Conservation (phyloP, 2,329 filamentous ascomycete species). For the Cladosporium sp. region DNA sequence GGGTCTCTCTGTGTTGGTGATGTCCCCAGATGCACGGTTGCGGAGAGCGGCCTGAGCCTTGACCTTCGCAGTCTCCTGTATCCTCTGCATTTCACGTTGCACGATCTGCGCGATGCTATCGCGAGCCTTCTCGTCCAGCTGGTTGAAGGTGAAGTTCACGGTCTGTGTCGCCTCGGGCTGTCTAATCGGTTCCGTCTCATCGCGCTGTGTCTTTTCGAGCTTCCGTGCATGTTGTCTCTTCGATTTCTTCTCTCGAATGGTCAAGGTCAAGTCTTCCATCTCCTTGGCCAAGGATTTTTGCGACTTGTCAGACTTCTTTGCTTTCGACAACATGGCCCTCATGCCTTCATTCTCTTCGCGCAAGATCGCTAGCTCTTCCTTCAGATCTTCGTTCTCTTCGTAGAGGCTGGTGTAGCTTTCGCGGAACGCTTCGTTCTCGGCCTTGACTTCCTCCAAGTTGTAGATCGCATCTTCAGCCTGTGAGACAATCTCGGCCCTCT, state of each 20-base stretch:
- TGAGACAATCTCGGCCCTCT: constrained; percentile 66
- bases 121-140: constrained; percentile 21
- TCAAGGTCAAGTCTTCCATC: constrained; percentile 35
- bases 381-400: constrained; percentile 79
- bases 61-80: constrained; percentile 14
- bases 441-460: constrained; percentile 54
- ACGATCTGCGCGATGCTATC: constrained; percentile 22
- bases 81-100: constrained; percentile 16
- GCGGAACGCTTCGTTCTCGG: constrained; percentile 59
- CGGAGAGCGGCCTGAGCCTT: constrained; percentile 5
- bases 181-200: not conserved
- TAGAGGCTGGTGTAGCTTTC: constrained; percentile 58
- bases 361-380: constrained; percentile 42
- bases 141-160: constrained; percentile 15
- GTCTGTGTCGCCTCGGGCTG: constrained; percentile 18
- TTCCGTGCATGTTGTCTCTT: constrained; percentile 3
- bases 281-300: constrained; percentile 9
- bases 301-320: constrained; percentile 25
- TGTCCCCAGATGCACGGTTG: not conserved
- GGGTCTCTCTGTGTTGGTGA: not conserved
- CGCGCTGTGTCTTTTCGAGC: not conserved
- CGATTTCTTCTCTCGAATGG: constrained; percentile 23
- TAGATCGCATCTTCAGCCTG: constrained; percentile 64
- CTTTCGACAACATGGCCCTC: constrained; percentile 41
- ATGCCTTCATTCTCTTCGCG: constrained; percentile 45